Percentiles rank a stretch among this genome's conserved stretches.
Evolutionary conservation across 306 rosid genomes (phyloP).

Genomic region (Sindora glabra): DNA sequence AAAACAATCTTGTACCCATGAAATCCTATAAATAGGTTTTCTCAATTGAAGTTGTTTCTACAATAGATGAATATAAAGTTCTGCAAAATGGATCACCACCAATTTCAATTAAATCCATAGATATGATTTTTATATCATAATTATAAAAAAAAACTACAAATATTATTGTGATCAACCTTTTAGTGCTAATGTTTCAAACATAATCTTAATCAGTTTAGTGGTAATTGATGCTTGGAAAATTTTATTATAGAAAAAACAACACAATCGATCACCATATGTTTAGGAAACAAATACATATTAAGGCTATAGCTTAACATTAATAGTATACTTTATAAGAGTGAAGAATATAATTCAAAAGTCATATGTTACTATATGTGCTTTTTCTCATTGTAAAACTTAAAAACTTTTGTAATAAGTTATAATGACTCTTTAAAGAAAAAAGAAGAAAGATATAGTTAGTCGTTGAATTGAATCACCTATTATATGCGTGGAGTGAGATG

Average conservation of each 20-base stretch:
- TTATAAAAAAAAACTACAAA: constrained; percentile 18
- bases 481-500: constrained; percentile 93
- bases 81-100: constrained; percentile 24
- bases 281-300: background rate
- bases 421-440: too few species aligned
- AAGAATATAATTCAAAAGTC: too few species aligned
- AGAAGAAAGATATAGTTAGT: too few species aligned
- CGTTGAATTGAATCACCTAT: constrained; percentile 74
- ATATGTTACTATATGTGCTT: too few species aligned
- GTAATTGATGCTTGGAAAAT: constrained; percentile 99
- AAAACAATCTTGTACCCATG: too few species aligned
- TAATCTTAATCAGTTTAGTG: constrained; percentile 94
- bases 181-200: constrained; percentile 92
- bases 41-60: constrained; percentile 48
- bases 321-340: too few species aligned
- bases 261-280: constrained; percentile 20
- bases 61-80: constrained; percentile 6
- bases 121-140: constrained; percentile 36
- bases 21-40: constrained; percentile 28
- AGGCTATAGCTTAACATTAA: background rate
- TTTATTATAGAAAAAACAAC: constrained; percentile 41
- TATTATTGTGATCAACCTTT: constrained; percentile 40
- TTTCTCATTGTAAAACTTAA: too few species aligned
- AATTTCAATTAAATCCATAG: constrained; percentile 30
- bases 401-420: too few species aligned